phyloP scores from a whole-genome alignment of 768 basidiomycete genomes.

The Leccinum rimulosum region DNA sequence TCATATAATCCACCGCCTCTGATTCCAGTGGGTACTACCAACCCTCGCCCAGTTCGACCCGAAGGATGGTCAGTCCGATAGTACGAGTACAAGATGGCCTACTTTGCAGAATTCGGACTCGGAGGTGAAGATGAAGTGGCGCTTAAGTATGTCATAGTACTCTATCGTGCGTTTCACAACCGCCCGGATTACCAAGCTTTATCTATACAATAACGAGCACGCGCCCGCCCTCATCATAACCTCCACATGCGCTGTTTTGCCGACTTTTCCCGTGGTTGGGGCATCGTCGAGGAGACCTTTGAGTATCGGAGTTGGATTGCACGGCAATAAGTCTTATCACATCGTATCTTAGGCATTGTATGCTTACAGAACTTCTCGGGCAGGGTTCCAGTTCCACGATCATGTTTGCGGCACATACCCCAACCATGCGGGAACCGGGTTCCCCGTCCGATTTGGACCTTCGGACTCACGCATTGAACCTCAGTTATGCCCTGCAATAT shows the following conservation, averaged over 20 bases:
- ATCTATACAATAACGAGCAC: slow-evolving; percentile 83
- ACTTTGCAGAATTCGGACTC: slow-evolving; percentile 80
- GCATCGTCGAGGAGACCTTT: slow-evolving; percentile 93
- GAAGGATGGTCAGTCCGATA: slow-evolving; percentile 44
- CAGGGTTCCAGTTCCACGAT: slow-evolving; percentile 37
- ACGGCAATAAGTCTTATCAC: slow-evolving; percentile 63
- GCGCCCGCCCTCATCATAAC: slow-evolving; percentile 81
- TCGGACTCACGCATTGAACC: too few relatives aligned
- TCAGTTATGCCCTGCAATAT: too few relatives aligned
- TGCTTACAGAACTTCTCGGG: too few relatives aligned
- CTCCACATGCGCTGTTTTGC: slow-evolving; percentile 71
- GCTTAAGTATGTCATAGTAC: slow-evolving; percentile 56
- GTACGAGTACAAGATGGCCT: slow-evolving; percentile 67
- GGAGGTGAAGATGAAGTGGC: slow-evolving; percentile 90
- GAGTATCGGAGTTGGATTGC: slow-evolving; percentile 98
- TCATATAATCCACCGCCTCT: too few relatives aligned
- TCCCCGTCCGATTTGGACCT: too few relatives aligned
- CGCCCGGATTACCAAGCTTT: slow-evolving; percentile 79
- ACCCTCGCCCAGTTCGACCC: too few relatives aligned
- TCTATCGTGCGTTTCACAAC: slow-evolving; percentile 1
- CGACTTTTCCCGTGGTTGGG: slow-evolving; percentile 88
- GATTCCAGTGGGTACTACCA: too few relatives aligned
- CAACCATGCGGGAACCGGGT: too few relatives aligned
- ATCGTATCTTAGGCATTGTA: too few relatives aligned
- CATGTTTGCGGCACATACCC: slow-evolving; percentile 40